phyloP scores from a whole-genome alignment of 208 protist genomes.

The Naegleria gruberi region DNA sequence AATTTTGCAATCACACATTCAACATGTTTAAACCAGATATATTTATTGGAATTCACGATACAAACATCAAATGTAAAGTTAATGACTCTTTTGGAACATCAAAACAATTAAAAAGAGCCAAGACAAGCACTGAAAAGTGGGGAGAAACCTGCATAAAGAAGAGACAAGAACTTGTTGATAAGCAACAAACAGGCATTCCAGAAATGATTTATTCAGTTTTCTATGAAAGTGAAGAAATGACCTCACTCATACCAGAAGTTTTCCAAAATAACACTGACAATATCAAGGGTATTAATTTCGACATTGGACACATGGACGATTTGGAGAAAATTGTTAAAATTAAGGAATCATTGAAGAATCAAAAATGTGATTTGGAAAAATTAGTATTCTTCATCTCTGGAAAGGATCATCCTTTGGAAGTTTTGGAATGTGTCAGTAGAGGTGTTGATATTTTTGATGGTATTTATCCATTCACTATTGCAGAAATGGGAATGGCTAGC shows the following conservation, averaged over 20 bases:
- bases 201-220: constrained; percentile 6
- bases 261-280: neutral
- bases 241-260: neutral
- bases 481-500: neutral
- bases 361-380: neutral
- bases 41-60: neutral
- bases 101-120: neutral
- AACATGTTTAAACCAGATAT: neutral
- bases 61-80: neutral
- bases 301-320: neutral
- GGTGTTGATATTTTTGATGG: constrained; percentile 22
- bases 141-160: neutral
- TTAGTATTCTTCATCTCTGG: neutral
- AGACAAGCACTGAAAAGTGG: neutral
- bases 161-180: neutral
- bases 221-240: neutral
- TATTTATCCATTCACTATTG: neutral
- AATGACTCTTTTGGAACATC: neutral
- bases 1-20: neutral
- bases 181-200: neutral
- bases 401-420: constrained; percentile 14
- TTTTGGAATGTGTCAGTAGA: neutral
- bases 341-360: neutral
- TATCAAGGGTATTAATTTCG: neutral
- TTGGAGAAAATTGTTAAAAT: neutral